Evolutionary conservation across 352 stramenopile species (phyloP).

Genomic region (Pelagophyceae sp.): DNA sequence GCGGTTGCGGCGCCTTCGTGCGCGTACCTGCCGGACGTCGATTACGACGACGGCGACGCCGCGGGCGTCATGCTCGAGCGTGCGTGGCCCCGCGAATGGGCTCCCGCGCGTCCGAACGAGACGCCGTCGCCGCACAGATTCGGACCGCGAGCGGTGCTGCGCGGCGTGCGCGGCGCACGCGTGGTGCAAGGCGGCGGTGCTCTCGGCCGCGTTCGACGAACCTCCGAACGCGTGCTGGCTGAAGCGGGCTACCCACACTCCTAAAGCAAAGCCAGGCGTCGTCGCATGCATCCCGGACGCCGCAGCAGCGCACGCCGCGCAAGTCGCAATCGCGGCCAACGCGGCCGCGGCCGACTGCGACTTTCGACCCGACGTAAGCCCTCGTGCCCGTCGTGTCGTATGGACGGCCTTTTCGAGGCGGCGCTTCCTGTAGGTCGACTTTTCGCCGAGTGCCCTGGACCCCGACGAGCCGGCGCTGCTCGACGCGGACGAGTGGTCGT

Average conservation of each 20-base stretch:
- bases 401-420: no score
- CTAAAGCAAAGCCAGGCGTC: background rate
- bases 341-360: background rate
- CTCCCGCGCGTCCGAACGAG: no score
- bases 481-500: background rate
- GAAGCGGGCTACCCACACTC: background rate
- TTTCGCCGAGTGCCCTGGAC: background rate
- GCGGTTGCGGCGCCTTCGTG: background rate
- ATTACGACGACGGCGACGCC: background rate
- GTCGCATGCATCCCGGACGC: slow-evolving; percentile 5
- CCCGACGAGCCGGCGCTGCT: background rate
- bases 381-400: no score
- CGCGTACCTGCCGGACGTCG: background rate
- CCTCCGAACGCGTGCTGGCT: slow-evolving; percentile 13
- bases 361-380: background rate
- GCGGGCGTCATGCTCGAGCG: background rate
- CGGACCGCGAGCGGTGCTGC: slow-evolving; percentile 1
- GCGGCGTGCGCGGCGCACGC: background rate
- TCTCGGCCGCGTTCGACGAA: background rate
- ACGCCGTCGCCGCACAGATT: background rate
- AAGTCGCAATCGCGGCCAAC: background rate
- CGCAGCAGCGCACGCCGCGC: background rate
- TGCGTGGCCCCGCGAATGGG: no score
- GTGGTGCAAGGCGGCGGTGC: background rate
- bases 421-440: background rate